A percentile compares a stretch with the other conserved stretches of the same genome.
Conservation (phyloP, 345 rosid species). For the Eucalyptus caleyi region DNA sequence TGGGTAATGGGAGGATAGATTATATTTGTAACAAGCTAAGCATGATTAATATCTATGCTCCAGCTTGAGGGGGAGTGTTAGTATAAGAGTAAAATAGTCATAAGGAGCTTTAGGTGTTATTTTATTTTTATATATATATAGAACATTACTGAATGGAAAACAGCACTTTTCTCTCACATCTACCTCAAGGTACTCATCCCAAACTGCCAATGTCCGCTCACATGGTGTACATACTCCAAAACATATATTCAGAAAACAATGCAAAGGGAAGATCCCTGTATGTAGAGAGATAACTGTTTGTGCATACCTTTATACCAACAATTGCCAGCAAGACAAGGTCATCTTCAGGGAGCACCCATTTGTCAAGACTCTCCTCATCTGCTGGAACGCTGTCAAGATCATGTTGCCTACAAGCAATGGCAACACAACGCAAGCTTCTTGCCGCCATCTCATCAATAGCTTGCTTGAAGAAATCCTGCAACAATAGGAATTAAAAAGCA, state of each 20-base stretch:
- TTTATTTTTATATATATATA: no score
- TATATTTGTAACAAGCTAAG: no score
- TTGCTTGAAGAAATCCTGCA: slow-evolving; percentile 53
- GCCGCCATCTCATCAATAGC: slow-evolving; percentile 83
- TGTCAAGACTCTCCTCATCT: slow-evolving; percentile 45
- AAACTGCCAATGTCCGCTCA: neutral
- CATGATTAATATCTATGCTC: no score
- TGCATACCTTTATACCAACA: slow-evolving; percentile 83
- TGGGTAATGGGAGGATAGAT: no score
- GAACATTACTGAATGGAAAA: no score
- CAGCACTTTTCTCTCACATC: no score
- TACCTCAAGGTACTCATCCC: neutral
- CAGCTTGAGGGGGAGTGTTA: no score
- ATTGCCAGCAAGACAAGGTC: slow-evolving; percentile 80
- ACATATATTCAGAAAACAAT: neutral
- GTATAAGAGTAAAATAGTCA: no score
- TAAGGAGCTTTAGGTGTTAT: no score
- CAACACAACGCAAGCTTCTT: slow-evolving; percentile 89
- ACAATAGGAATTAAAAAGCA: neutral
- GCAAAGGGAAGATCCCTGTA: neutral
- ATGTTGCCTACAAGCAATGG: slow-evolving; percentile 70
- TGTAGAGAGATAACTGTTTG: neutral
- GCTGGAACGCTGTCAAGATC: slow-evolving; percentile 55
- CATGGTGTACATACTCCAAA: neutral
- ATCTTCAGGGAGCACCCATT: slow-evolving; percentile 87